Evolutionary conservation across 2,329 filamentous ascomycete species (phyloP).

Genomic region (Phaeosphaeria sp.): DNA sequence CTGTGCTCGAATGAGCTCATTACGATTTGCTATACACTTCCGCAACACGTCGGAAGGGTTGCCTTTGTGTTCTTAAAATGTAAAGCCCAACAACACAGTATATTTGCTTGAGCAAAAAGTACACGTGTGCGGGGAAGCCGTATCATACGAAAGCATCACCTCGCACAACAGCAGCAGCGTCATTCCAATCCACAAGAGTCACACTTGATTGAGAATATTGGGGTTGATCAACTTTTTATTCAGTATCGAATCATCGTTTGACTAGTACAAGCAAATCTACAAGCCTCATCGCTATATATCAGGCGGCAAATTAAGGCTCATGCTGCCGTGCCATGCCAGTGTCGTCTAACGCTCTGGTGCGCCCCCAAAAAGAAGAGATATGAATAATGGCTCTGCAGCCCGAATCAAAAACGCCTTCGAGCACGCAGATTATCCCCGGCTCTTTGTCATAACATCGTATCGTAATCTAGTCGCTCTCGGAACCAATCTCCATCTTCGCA

Average conservation of each 20-base stretch:
- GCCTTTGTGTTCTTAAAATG: not conserved
- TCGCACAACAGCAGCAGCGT: not conserved
- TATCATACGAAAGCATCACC: not conserved
- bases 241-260: not conserved
- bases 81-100: not conserved
- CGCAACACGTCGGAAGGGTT: not conserved
- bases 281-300: slow-evolving; percentile 11
- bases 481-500: slow-evolving; percentile 45
- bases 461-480: slow-evolving; percentile 36
- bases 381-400: slow-evolving; percentile 7
- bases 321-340: slow-evolving; percentile 5
- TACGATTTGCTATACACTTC: not conserved
- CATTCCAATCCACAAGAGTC: not conserved
- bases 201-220: not conserved
- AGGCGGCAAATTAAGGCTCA: slow-evolving; percentile 17
- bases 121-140: not conserved
- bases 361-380: slow-evolving; percentile 19
- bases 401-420: slow-evolving; percentile 27
- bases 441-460: slow-evolving; percentile 26
- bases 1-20: not conserved
- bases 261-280: slow-evolving; percentile 14
- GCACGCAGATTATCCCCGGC: slow-evolving; percentile 17
- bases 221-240: not conserved
- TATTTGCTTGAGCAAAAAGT: not conserved
- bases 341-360: slow-evolving; percentile 21